A percentile compares a stretch with the other conserved stretches of the same genome.
phyloP scores from a whole-genome alignment of 768 basidiomycete genomes.

The Podaxis sp. region DNA sequence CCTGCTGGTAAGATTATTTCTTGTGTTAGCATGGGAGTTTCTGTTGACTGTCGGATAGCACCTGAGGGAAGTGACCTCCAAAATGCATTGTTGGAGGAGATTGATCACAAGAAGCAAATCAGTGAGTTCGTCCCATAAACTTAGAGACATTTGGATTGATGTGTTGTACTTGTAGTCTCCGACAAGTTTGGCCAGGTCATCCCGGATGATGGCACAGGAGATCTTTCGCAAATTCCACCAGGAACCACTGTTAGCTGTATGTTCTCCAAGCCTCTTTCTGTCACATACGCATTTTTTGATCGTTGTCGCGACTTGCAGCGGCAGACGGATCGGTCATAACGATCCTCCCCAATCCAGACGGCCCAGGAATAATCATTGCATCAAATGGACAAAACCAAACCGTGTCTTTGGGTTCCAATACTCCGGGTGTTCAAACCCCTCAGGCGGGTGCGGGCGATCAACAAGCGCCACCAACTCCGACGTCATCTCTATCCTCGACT shows the following conservation, averaged over 20 bases:
- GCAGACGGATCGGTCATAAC: not conserved
- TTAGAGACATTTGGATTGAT: not conserved
- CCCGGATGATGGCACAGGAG: not conserved
- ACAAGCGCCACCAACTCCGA: not conserved
- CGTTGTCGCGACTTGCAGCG: not conserved
- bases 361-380: constrained; percentile 2
- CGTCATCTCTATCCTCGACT: not conserved
- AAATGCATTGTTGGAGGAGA: not conserved
- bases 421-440: not conserved
- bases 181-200: not conserved
- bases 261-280: not conserved
- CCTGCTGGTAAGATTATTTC: not conserved
- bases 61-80: constrained; percentile 6
- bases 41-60: not conserved
- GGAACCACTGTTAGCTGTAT: constrained; percentile 6
- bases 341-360: not conserved
- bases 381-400: not conserved
- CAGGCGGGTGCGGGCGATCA: not conserved
- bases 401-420: not conserved
- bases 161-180: not conserved
- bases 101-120: constrained; percentile 4
- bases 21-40: not conserved
- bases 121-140: not conserved
- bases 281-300: not conserved
- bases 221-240: not conserved